phyloP scores from a whole-genome alignment of 768 basidiomycete species.

The Leccinum broughii region DNA sequence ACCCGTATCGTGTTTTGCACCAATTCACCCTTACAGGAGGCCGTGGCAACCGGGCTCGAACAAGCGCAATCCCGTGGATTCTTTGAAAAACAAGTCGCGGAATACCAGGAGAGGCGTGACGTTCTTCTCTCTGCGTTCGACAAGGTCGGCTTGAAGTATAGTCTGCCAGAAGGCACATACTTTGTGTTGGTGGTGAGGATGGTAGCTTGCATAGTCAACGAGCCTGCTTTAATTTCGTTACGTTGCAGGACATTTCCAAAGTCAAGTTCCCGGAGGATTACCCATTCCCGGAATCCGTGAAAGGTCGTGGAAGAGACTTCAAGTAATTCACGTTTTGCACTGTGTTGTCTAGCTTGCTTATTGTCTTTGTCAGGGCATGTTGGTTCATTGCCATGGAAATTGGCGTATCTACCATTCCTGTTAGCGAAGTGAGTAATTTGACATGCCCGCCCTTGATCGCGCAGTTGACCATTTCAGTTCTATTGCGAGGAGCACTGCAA shows the following conservation, averaged over 20 bases:
- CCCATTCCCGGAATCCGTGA: slow-evolving; percentile 71
- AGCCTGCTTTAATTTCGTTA: slow-evolving; percentile 9
- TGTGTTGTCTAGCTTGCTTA: slow-evolving; percentile 9
- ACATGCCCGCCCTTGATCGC: neutral
- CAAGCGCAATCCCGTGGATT: slow-evolving; percentile 69
- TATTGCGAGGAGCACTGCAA: slow-evolving; percentile 84
- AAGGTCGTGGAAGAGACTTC: slow-evolving; percentile 87
- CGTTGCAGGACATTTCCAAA: slow-evolving; percentile 65
- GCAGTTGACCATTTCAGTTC: slow-evolving; percentile 54
- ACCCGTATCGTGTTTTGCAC: slow-evolving; percentile 96
- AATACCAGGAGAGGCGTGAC: slow-evolving; percentile 79
- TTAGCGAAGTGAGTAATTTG: slow-evolving; percentile 76
- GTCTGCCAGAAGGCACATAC: slow-evolving; percentile 87
- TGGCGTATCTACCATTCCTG: slow-evolving; percentile 91
- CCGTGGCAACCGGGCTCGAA: slow-evolving; percentile 87
- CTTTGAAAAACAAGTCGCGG: slow-evolving; percentile 71
- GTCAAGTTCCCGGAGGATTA: slow-evolving; percentile 84
- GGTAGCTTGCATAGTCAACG: neutral
- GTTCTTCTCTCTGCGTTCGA: slow-evolving; percentile 83
- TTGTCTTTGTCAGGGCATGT: slow-evolving; percentile 57
- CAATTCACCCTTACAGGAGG: slow-evolving; percentile 95
- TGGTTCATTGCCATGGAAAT: slow-evolving; percentile 94
- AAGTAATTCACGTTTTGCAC: slow-evolving; percentile 43
- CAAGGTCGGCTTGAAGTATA: slow-evolving; percentile 78
- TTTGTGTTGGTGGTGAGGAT: slow-evolving; percentile 77